Evolutionary conservation across 169 alveolate species (phyloP).

Genomic region (Eimeria acervulina): DNA sequence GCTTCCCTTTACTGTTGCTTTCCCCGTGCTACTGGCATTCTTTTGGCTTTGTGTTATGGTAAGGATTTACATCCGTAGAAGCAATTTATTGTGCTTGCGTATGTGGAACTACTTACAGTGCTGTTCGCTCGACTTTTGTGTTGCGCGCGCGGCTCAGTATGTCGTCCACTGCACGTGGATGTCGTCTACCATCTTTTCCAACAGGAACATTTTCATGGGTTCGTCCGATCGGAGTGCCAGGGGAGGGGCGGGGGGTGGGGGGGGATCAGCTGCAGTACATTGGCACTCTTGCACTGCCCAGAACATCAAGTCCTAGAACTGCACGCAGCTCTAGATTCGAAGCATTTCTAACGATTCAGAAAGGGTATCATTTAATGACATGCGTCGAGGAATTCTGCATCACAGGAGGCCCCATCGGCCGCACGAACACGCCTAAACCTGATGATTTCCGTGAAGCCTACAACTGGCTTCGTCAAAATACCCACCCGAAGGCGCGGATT

Average conservation of each 20-base stretch:
- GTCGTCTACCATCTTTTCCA: conserved; percentile 96
- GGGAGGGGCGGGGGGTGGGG: too few species aligned
- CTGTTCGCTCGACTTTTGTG: background rate
- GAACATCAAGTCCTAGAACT: background rate
- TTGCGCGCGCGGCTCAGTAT: conserved; percentile 87
- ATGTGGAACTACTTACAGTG: background rate
- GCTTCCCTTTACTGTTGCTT: conserved; percentile 68
- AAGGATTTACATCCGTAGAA: conserved; percentile 2
- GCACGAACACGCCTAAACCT: conserved; percentile 90
- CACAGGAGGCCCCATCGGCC: conserved; percentile 90
- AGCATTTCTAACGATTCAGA: background rate
- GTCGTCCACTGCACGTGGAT: conserved; percentile 95
- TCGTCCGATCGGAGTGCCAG: background rate
- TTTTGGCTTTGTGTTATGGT: conserved; percentile 75
- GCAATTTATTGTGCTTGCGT: background rate
- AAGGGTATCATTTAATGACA: background rate
- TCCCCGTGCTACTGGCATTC: conserved; percentile 72
- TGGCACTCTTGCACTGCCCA: background rate
- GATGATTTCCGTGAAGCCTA: conserved; percentile 99
- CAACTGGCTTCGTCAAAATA: conserved; percentile 98
- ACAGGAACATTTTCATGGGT: conserved; percentile 95
- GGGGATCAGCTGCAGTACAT: background rate
- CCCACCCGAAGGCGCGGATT: conserved; percentile 95
- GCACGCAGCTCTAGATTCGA: background rate
- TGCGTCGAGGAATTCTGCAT: background rate